Evolutionary conservation across 495 filamentous ascomycete genomes (phyloP).

Genomic region (Wilcoxina mikolae): DNA sequence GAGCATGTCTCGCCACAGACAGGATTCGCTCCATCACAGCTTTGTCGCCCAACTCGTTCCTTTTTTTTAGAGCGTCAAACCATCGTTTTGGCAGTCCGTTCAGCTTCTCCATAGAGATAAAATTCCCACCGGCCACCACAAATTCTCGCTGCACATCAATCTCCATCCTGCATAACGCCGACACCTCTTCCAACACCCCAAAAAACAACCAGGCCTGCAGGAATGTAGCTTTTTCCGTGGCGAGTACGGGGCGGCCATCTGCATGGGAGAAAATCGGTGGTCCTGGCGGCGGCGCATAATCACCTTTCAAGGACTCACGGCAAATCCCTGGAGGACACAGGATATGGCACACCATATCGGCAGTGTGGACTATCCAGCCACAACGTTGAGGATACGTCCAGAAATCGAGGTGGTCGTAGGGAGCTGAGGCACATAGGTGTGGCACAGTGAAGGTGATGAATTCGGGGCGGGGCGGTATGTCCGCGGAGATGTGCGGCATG

Average conservation of each 20-base stretch:
- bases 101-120: neutral
- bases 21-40: neutral
- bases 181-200: neutral
- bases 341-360: neutral
- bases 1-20: neutral
- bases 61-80: neutral
- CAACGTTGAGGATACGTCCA: neutral
- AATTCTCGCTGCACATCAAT: neutral
- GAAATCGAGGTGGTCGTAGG: neutral
- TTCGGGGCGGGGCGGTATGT: neutral
- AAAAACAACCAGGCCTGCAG: neutral
- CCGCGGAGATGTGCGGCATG: neutral
- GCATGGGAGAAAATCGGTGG: neutral
- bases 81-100: neutral
- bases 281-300: neutral
- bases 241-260: neutral
- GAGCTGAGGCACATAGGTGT: neutral
- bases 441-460: neutral
- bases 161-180: neutral
- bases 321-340: neutral
- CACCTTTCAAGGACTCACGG: neutral
- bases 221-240: neutral
- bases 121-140: neutral
- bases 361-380: neutral
- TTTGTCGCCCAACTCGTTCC: neutral